Percentiles rank a stretch among this genome's conserved stretches.
Evolutionary conservation across 2,329 filamentous ascomycete species (phyloP).

Genomic region (Teratosphaeria zuluensis): DNA sequence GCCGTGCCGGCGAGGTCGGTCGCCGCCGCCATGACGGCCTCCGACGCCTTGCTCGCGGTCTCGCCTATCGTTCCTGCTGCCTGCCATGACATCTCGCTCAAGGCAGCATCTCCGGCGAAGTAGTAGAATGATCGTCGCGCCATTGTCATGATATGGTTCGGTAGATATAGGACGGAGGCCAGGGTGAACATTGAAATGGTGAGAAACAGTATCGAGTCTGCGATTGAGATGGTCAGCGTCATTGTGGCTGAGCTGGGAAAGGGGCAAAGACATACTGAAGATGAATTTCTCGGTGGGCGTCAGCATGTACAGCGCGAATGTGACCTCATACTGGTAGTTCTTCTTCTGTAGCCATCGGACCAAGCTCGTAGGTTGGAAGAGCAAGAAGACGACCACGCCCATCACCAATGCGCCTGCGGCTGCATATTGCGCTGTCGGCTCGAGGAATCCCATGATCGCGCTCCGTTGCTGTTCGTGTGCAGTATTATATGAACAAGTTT

Average conservation of each 20-base stretch:
- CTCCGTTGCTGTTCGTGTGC: background rate
- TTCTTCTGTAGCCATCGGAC: slow-evolving; percentile 86
- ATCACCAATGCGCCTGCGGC: slow-evolving; percentile 58
- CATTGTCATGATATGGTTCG: slow-evolving; percentile 77
- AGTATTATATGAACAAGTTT: background rate
- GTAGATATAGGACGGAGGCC: slow-evolving; percentile 83
- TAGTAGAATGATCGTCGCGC: slow-evolving; percentile 88
- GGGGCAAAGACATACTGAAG: slow-evolving; percentile 62
- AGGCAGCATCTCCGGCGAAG: slow-evolving; percentile 60
- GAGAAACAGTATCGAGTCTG: slow-evolving; percentile 87
- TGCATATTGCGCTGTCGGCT: slow-evolving; percentile 3
- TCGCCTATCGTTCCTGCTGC: slow-evolving; percentile 4
- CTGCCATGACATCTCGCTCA: slow-evolving; percentile 5
- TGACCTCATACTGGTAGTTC: slow-evolving; percentile 97
- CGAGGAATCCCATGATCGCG: background rate
- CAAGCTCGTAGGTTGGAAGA: slow-evolving; percentile 42
- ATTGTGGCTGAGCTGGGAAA: background rate
- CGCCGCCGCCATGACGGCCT: slow-evolving; percentile 11
- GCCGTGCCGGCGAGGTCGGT: slow-evolving; percentile 12
- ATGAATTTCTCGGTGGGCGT: slow-evolving; percentile 93
- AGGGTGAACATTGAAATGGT: slow-evolving; percentile 78
- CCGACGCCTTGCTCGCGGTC: slow-evolving; percentile 3
- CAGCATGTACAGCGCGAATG: slow-evolving; percentile 93
- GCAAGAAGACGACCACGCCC: slow-evolving; percentile 27
- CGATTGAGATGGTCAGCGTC: background rate